Base-by-base conservation (phyloP, 2,329 filamentous ascomycete genomes). In the Coniochaeta sp. region DNA sequence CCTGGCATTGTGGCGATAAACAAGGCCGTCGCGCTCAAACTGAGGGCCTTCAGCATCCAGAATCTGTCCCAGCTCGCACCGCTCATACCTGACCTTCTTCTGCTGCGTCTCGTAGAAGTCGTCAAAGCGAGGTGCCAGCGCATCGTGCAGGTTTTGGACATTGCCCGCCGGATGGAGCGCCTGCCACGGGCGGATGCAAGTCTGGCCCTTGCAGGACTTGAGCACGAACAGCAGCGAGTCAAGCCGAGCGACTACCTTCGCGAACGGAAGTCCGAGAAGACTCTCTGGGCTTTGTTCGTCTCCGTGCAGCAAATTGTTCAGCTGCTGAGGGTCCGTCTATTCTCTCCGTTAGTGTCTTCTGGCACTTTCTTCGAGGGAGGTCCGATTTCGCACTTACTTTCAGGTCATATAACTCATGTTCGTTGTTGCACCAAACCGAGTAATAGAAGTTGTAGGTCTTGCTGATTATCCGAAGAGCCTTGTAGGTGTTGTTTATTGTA, bases 381-480 rank as follows among this genome's bases (percentile, higher is more conserved):
- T 14, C 34, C 12, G 26, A 7, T 17, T 30, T n/a, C 26, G 19
- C 66, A 74, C 79, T 42, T 44, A 57, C 55, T 14, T 3, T 57
- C 54, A 86, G 66, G 62, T 88, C 78, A 67, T 87, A 89, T 0
- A 86, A 76, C 65, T 89, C 84, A 58, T 82, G 80, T 63, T 87
- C 84, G 50, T 84, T 83, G 14, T 74, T 86, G 64, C 86, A 89
- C 85, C 86, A 89, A 0, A 87, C 82, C 0, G 82, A 80, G 67
- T 89, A 89, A 61, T 83, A 82, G 6, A 88, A 66, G 63, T 79
- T 81, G 65, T 87, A 87, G 2, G 72, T 70, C 1, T 78, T 67
- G 0, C 76, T 72, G 2, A 82, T 72, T 3, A 86, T 67, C 8
- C 82, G 76, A 5, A 85, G 64, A 0, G 74, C 76, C 65, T 86